Base-by-base conservation (phyloP, 345 rosid genomes). In the Ceriops tagal region DNA sequence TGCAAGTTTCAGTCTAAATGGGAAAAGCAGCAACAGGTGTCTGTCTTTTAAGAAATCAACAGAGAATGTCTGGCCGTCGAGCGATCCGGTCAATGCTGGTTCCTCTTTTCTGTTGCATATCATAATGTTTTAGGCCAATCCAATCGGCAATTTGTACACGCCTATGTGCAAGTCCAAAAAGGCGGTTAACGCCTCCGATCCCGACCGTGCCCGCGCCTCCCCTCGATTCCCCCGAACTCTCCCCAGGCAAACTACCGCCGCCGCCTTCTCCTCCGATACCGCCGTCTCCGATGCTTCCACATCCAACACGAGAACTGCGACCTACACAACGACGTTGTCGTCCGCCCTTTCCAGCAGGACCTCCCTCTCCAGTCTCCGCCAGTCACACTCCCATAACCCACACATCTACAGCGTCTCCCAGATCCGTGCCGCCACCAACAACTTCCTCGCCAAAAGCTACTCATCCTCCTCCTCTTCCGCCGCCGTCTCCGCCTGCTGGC, bases 401-500 rank as follows among this genome's bases (percentile, higher is more conserved):
- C 85, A 82, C 78, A 83, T 93, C 78, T 93, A 93, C 85, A 78
- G 80, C 81, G 75, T 91, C 80, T 67, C 87, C 68, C 96, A 91
- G 74, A 87, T 93, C 24, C 96, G 96, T 27, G 53, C 87, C 46
- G 92, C 97, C 77, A 93, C 96, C 59, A 93, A 93, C 87, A 88
- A 84, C 65, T 93, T 93, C 90, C 88, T 93, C 46, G 82, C 89
- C 35, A 76, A 83, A 67, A 86, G 86, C 53, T 57, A 73, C 73
- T 83, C 91, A 16, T 78, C 91, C 8, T 83, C 86, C 32, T 53
- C 62, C 3, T 81, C 93, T n/a, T 70, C 92, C 39, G 66, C 83
- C n/a, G 69, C 83, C n/a, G 70, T 0, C 18, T 43, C 49, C 49
- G 19, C 89, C 46, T 84, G 87, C 66, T 93, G 98, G 97, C 88